Evolutionary conservation across 164 flowering plant genomes (phyloP).

Genomic region (Vitis amurensis): DNA sequence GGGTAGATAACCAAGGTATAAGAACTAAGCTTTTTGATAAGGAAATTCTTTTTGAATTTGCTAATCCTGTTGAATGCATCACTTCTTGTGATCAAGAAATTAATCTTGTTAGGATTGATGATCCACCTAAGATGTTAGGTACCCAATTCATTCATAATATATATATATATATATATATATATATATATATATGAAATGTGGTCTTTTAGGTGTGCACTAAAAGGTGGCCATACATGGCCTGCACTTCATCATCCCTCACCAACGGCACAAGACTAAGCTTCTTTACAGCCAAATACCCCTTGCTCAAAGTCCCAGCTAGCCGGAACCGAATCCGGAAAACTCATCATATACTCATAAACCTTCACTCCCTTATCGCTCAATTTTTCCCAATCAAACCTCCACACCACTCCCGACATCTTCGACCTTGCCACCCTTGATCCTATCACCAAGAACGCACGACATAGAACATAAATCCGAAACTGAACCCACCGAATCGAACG

Average conservation of each 20-base stretch:
- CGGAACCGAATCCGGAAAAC: conserved; percentile 25
- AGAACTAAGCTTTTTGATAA: too few species aligned
- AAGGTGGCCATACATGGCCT: too few species aligned
- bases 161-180: too few species aligned
- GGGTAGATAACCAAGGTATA: too few species aligned
- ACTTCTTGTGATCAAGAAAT: too few species aligned
- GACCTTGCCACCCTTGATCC: conserved; percentile 44
- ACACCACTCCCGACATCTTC: conserved; percentile 55
- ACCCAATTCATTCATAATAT: too few species aligned
- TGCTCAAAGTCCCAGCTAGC: conserved; percentile 48
- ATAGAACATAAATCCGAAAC: conserved; percentile 33
- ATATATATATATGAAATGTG: too few species aligned
- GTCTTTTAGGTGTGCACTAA: too few species aligned
- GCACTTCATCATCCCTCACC: conserved; percentile 47
- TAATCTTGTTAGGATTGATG: too few species aligned
- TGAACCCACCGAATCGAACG: conserved; percentile 42
- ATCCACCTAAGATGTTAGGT: too few species aligned
- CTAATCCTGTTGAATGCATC: too few species aligned
- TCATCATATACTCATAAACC: conserved; percentile 46
- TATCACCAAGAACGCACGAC: conserved; percentile 57
- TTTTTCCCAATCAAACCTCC: conserved; percentile 46
- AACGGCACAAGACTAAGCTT: conserved; percentile 48
- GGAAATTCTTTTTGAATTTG: too few species aligned
- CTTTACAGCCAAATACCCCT: conserved; percentile 32
- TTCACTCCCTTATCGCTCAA: conserved; percentile 33